A percentile compares a stretch with the other conserved stretches of the same genome.
phyloP scores from a whole-genome alignment of 1,284 basidiomycete species.

The Papiliotrema terrestris region DNA sequence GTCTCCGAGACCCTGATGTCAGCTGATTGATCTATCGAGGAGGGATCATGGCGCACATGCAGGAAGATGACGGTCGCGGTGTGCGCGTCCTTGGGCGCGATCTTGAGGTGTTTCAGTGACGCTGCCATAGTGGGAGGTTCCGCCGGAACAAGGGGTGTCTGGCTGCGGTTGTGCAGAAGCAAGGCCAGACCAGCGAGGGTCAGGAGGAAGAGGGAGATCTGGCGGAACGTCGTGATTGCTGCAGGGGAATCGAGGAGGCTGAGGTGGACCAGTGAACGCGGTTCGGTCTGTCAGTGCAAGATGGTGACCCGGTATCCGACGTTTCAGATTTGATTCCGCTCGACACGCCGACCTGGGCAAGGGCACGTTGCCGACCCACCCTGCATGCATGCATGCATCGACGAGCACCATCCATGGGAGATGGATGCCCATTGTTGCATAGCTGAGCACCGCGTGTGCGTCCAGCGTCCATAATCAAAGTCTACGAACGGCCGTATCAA shows the following conservation, averaged over 20 bases:
- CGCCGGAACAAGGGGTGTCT: not conserved
- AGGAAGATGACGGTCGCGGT: constrained; percentile 84
- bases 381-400: too few relatives aligned
- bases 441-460: too few relatives aligned
- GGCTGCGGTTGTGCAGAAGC: not conserved
- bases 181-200: not conserved
- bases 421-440: too few relatives aligned
- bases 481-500: too few relatives aligned
- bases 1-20: constrained; percentile 42
- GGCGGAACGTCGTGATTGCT: not conserved
- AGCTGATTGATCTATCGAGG: not conserved
- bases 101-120: constrained; percentile 42
- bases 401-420: too few relatives aligned
- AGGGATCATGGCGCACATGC: constrained; percentile 59
- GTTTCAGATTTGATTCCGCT: not conserved
- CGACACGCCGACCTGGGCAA: too few relatives aligned
- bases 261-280: not conserved
- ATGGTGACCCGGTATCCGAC: not conserved
- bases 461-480: too few relatives aligned
- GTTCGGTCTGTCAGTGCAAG: too few relatives aligned
- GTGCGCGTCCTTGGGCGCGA: constrained; percentile 54
- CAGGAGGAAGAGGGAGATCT: not conserved
- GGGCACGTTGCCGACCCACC: too few relatives aligned
- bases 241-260: not conserved
- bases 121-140: constrained; percentile 16